These are phyloP conservation scores for Boletus huronensis DNA, from an alignment of 768 basidiomycete genomes.

Conservation along the genomic window DNA sequence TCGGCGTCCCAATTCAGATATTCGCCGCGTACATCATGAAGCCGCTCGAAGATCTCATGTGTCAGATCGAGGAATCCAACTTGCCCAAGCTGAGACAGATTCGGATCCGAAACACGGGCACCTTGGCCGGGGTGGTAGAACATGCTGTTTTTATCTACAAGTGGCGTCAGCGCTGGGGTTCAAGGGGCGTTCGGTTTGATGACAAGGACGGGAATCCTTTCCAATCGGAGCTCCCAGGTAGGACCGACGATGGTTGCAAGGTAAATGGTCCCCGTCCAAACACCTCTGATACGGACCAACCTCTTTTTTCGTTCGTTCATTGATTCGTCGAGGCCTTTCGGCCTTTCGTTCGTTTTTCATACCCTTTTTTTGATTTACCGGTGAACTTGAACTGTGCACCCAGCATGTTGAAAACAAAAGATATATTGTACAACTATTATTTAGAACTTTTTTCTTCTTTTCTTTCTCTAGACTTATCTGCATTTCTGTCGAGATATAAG, in stretches of 20 bases:
- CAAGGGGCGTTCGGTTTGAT: conserved; percentile 30
- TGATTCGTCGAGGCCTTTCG: background rate
- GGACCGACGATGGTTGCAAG: background rate
- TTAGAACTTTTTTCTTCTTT: background rate
- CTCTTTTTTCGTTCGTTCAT: background rate
- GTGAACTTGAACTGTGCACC: background rate
- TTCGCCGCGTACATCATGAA: conserved; percentile 39
- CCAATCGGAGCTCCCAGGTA: background rate
- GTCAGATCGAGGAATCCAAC: conserved; percentile 34
- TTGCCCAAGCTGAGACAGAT: conserved; percentile 36
- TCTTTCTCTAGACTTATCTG: background rate
- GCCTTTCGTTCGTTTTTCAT: background rate
- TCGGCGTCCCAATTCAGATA: conserved; percentile 36
- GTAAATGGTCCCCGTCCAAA: background rate
- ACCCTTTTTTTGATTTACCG: background rate
- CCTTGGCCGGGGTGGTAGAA: conserved; percentile 33
- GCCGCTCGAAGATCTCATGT: conserved; percentile 39
- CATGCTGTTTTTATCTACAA: conserved; percentile 25
- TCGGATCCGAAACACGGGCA: conserved; percentile 40
- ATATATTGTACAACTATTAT: conserved; percentile 4
- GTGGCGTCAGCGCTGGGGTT: conserved; percentile 30
- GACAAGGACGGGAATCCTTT: conserved; percentile 31
- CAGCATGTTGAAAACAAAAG: background rate
- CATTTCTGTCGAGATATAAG: background rate
- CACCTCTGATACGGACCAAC: background rate